Conservation (phyloP, 139 green algal genomes). For the Yamagishiella unicocca region DNA sequence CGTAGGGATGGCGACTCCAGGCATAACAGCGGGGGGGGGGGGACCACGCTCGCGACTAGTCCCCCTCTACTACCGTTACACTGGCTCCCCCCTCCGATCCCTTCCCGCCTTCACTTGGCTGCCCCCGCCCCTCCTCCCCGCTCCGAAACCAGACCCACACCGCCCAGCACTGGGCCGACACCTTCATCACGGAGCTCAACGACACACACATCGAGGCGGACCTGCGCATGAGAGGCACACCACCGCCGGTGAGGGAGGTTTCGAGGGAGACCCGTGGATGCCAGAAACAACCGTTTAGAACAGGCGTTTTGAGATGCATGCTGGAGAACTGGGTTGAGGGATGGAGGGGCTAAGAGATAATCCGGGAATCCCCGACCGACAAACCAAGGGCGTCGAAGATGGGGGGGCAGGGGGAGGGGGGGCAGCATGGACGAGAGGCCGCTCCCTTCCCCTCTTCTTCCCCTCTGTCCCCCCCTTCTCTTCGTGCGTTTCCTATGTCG, state of each 20-base stretch:
- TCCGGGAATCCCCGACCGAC: not conserved
- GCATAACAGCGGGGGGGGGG: too few relatives aligned
- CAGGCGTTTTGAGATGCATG: too few relatives aligned
- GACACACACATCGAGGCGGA: slow-evolving; percentile 98
- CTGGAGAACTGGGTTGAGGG: too few relatives aligned
- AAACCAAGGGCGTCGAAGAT: too few relatives aligned
- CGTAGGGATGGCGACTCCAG: too few relatives aligned
- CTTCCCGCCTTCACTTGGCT: not conserved
- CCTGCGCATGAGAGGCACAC: slow-evolving; percentile 87
- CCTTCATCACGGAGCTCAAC: slow-evolving; percentile 98
- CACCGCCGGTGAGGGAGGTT: slow-evolving; percentile 41
- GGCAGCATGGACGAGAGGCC: too few relatives aligned
- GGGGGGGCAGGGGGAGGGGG: not conserved
- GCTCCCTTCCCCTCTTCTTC: too few relatives aligned
- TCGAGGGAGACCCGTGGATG: too few relatives aligned
- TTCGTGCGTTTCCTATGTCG: too few relatives aligned
- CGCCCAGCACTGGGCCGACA: slow-evolving; percentile 95
- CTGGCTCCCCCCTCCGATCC: not conserved
- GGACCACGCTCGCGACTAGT: too few relatives aligned
- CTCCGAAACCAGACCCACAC: slow-evolving; percentile 70
- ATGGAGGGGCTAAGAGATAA: not conserved
- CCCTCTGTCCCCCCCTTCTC: too few relatives aligned
- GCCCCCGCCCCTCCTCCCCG: not conserved
- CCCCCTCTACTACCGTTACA: not conserved
- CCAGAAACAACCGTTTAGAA: too few relatives aligned